These are phyloP conservation scores for Debaryomyces maramus DNA, from an alignment of 805 yeast species.

Conservation along the genomic window DNA sequence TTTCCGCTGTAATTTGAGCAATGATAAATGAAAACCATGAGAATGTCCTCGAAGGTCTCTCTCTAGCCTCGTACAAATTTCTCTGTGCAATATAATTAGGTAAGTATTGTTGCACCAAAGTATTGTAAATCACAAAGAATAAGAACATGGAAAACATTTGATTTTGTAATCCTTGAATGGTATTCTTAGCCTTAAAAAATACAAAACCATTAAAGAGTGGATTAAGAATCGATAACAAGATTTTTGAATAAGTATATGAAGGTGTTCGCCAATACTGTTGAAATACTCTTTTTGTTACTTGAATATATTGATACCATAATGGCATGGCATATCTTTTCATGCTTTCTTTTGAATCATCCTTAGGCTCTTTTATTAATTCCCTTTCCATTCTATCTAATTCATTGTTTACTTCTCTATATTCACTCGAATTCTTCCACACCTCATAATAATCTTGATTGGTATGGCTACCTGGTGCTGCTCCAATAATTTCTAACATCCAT, in stretches of 20 bases:
- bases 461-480: not conserved
- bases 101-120: not conserved
- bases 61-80: not conserved
- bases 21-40: not conserved
- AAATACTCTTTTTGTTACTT: not conserved
- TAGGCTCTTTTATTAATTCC: constrained; percentile 10
- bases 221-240: not conserved
- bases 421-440: not conserved
- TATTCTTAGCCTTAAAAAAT: not conserved
- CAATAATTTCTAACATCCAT: not conserved
- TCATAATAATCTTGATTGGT: not conserved
- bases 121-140: not conserved
- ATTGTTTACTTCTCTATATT: not conserved
- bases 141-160: not conserved
- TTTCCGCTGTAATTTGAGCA: not conserved
- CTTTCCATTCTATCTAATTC: not conserved
- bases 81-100: not conserved
- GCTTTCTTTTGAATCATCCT: not conserved
- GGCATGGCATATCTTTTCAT: not conserved
- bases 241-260: not conserved
- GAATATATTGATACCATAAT: not conserved
- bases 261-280: constrained; percentile 1
- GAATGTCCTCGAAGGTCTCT: not conserved
- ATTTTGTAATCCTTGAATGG: not conserved
- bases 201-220: not conserved